Evolutionary conservation across 202 grass and related monocot species (phyloP).

Genomic region (Carex sylvatica): DNA sequence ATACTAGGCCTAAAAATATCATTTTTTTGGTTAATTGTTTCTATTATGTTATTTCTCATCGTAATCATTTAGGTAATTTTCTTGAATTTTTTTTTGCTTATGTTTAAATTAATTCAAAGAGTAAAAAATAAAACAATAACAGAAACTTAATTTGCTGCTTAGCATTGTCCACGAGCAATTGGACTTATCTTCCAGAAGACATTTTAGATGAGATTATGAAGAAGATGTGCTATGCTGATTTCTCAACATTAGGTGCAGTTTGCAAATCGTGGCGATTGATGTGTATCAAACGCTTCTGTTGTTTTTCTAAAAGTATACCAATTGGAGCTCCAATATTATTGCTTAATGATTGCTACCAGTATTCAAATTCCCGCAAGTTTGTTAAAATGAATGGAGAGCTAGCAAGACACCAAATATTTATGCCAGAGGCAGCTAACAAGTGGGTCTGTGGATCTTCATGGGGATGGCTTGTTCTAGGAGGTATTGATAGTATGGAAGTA

Average conservation of each 20-base stretch:
- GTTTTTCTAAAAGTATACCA: not conserved
- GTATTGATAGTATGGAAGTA: not conserved
- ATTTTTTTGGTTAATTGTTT: no score
- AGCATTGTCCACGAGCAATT: not conserved
- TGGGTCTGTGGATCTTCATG: constrained; percentile 17
- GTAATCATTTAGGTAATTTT: not conserved
- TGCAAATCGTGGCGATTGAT: not conserved
- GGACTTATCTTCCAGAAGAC: not conserved
- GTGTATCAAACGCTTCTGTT: not conserved
- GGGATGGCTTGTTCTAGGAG: constrained; percentile 19
- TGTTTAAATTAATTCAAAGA: not conserved
- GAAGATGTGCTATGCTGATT: not conserved
- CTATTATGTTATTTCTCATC: no score
- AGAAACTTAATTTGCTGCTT: not conserved
- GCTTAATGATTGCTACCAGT: not conserved
- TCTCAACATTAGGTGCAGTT: not conserved
- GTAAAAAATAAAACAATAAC: not conserved
- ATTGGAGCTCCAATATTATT: not conserved
- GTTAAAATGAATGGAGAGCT: not conserved
- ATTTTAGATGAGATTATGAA: not conserved
- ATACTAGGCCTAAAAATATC: no score
- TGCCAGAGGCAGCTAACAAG: constrained; percentile 22
- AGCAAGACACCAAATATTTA: not conserved
- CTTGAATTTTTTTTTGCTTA: not conserved
- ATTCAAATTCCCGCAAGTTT: not conserved